Percentiles rank a stretch among this genome's conserved stretches.
These are phyloP conservation scores for Penicillium fimorum DNA, from an alignment of 495 filamentous ascomycete genomes.

Conservation along the genomic window DNA sequence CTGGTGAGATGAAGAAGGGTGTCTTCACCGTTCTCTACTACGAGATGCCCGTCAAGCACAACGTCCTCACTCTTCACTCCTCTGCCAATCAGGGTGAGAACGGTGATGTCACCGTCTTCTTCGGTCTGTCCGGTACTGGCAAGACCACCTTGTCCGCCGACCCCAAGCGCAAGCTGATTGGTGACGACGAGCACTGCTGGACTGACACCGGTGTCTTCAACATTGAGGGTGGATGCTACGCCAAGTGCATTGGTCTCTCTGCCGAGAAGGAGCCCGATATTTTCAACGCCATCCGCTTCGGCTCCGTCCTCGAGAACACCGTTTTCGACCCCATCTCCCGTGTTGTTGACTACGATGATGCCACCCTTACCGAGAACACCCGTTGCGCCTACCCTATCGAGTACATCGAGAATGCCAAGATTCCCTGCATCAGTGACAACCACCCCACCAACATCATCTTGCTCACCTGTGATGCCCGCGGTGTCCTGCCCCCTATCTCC, in stretches of 20 bases:
- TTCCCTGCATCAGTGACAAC: constrained; percentile 81
- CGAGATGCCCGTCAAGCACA: constrained; percentile 99
- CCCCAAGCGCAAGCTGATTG: constrained; percentile 92
- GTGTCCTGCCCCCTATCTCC: constrained; percentile 95
- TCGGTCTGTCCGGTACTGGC: constrained; percentile 96
- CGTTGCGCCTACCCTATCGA: constrained; percentile 98
- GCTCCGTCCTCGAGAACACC: constrained; percentile 96
- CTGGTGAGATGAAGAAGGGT: constrained; percentile 99
- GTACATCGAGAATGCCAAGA: constrained; percentile 98
- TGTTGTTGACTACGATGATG: constrained; percentile 91
- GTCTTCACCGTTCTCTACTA: constrained; percentile 99
- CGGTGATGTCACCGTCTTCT: constrained; percentile 96
- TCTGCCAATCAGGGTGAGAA: constrained; percentile 87
- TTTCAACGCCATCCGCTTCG: constrained; percentile 92
- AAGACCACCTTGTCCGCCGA: constrained; percentile 98
- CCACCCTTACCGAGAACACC: constrained; percentile 96
- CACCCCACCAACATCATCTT: constrained; percentile 98
- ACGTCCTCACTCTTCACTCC: constrained; percentile 94
- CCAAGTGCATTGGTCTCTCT: constrained; percentile 96
- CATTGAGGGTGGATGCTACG: constrained; percentile 99
- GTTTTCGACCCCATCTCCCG: constrained; percentile 92
- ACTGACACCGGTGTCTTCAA: constrained; percentile 96
- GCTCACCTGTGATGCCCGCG: constrained; percentile 95
- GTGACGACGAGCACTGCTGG: constrained; percentile 99
- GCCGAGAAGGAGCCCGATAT: constrained; percentile 99